Evolutionary conservation across 2,329 filamentous ascomycete genomes (phyloP).

Genomic region (Hypocreales sp.): DNA sequence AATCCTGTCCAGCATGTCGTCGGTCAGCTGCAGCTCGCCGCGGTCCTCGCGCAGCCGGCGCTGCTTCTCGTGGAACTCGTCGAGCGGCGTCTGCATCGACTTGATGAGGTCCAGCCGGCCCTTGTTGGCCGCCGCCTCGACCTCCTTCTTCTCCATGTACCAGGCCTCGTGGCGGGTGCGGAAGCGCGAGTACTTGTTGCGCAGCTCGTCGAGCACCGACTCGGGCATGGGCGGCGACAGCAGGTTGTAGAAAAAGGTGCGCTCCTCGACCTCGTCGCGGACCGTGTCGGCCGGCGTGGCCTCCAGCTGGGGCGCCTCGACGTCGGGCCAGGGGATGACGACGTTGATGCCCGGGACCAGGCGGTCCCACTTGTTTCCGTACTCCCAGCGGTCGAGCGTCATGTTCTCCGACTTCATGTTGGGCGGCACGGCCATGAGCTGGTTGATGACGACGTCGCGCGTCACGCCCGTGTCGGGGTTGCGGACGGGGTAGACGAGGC

Average conservation of each 20-base stretch:
- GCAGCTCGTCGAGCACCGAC: slow-evolving; percentile 69
- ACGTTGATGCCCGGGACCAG: slow-evolving; percentile 58
- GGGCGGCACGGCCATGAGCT: slow-evolving; percentile 40
- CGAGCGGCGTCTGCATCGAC: slow-evolving; percentile 37
- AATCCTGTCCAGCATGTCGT: slow-evolving; percentile 46
- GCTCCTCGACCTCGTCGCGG: slow-evolving; percentile 58
- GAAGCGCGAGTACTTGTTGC: slow-evolving; percentile 70
- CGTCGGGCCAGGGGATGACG: slow-evolving; percentile 61
- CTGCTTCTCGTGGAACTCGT: slow-evolving; percentile 42
- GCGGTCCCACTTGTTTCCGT: slow-evolving; percentile 30
- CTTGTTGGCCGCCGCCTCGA: slow-evolving; percentile 34
- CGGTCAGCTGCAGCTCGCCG: slow-evolving; percentile 39
- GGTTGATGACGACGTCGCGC: slow-evolving; percentile 64
- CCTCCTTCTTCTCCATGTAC: slow-evolving; percentile 50
- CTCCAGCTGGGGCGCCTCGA: slow-evolving; percentile 28
- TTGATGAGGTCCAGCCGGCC: slow-evolving; percentile 12
- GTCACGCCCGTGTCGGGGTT: slow-evolving; percentile 48
- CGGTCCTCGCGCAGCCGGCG: slow-evolving; percentile 32
- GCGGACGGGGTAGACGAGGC: slow-evolving; percentile 63
- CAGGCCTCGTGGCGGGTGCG: slow-evolving; percentile 64
- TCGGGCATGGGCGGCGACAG: slow-evolving; percentile 64
- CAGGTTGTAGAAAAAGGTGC: slow-evolving; percentile 65
- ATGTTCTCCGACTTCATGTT: slow-evolving; percentile 29
- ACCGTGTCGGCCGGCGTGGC: slow-evolving; percentile 55
- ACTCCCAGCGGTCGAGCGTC: slow-evolving; percentile 23